Conservation (phyloP, 2,329 filamentous ascomycete species). For the Pestalotiopsis sp. region DNA sequence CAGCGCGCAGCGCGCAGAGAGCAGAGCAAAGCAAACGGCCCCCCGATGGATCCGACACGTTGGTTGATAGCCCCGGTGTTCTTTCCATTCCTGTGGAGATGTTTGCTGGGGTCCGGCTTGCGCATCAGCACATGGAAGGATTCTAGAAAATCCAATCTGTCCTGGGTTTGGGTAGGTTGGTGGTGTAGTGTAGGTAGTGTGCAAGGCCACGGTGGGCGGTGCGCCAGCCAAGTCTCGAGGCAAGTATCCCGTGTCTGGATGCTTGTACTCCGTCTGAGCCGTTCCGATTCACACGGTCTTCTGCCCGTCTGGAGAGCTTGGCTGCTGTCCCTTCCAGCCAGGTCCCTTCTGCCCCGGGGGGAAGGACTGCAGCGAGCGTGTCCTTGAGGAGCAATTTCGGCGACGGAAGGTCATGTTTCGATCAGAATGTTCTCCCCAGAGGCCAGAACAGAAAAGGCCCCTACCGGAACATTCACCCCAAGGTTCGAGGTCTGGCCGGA, state of each 20-base stretch:
- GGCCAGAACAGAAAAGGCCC: background rate
- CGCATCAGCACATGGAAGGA: constrained; percentile 6
- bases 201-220: background rate
- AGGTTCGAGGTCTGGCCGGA: background rate
- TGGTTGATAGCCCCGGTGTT: constrained; percentile 9
- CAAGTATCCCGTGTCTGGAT: background rate
- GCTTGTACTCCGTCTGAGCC: constrained; percentile 10
- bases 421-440: background rate
- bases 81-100: constrained; percentile 10
- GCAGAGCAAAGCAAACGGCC: background rate
- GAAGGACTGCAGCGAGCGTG: background rate
- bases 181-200: background rate
- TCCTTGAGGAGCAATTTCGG: background rate
- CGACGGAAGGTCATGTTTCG: background rate
- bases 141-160: constrained; percentile 10
- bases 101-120: constrained; percentile 4
- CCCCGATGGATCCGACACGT: constrained; percentile 13
- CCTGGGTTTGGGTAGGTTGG: background rate
- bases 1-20: background rate
- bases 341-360: background rate
- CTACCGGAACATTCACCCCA: background rate
- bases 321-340: background rate
- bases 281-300: constrained; percentile 7
- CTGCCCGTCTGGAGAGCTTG: background rate
- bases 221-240: background rate